Base-by-base conservation (phyloP, 1,284 basidiomycete genomes). In the Entoloma clypeatum region DNA sequence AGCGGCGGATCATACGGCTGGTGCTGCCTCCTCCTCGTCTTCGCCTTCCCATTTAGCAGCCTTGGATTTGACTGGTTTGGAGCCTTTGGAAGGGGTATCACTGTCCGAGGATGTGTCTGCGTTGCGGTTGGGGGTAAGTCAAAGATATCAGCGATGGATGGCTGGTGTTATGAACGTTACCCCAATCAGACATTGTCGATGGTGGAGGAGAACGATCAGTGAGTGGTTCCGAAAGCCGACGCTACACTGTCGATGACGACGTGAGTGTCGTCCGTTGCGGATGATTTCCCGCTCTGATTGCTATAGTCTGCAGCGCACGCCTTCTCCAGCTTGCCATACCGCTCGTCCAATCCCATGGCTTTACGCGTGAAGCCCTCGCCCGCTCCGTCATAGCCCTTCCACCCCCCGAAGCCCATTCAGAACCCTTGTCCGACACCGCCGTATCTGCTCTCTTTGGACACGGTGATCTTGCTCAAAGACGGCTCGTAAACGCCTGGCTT, bases 31-130 rank as follows among this genome's bases (percentile, higher is more conserved):
- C 2, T 92, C 89, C 56, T 90, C 87, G 56, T 95, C 92, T 63
- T 95, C 92, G 39, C 86, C 92, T 47, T 82, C 86, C 79, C 84
- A 92, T 65, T 86, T 88, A 54, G 67, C 77, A n/a, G n/a, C 47
- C 65, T 64, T 18, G 67, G 68, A 35, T 72, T 67, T 24, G 69
- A 68, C 54, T 11, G 68, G 57, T 24, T 63, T 52, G 1, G 66
- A 64, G n/a, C 69, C 54, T 16, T 65, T 60, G 25, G 63, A 55
- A 25, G 62, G 55, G 28, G 68, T 58, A 43, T 81, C 81, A 58
- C 71, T 63, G 41, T 65, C 68, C 13, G 67, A n/a, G n/a, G n/a
- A 68, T 53, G 52, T 61, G 51, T 69, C 65, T 68, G 48, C 51
- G 24, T 49, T 45, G 41, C 39, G 45, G 45, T 36, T 31, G 29